Base-by-base conservation (phyloP, 495 filamentous ascomycete genomes). In the Aspergillus taichungensis region DNA sequence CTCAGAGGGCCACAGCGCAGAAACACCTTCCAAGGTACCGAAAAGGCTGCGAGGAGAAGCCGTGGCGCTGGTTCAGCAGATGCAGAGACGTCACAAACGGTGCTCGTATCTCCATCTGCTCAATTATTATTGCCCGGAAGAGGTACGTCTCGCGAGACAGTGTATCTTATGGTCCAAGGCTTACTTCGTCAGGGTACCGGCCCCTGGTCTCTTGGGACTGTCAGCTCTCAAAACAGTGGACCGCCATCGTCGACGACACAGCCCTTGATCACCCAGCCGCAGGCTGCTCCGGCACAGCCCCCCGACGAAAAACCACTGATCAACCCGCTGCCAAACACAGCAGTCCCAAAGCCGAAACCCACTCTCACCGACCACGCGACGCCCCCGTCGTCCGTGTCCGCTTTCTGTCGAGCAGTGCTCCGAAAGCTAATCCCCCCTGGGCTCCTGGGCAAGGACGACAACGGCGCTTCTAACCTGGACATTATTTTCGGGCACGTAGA, bases 321-420 rank as follows among this genome's bases (percentile, higher is more conserved):
- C 30, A 41, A 10, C 10, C 11, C 43, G 8, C 10, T 8, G 12
- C n/a, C 28, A 18, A 13, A 32, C 33, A 29, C 34, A 30, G 14
- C 40, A 28, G 32, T 47, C 27, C 32, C 45, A 34, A 42, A 43
- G 24, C 59, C 46, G 34, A 61, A 64, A 18, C 3, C 49, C 32
- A 65, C 59, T 41, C 69, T 94, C 29, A 78, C 80, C 12, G 83
- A 86, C 31, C 71, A 87, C 49, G 85, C 88, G 3, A 89, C 81
- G 6, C 76, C 87, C 2, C 46, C 68, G 4, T 67, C 84, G 0
- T 72, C 78, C 13, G 80, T 96, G 8, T 95, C 92, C 5, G 85
- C 91, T 3, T 97, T 94, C 56, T 95, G 89, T 56, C 81, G 84
- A 42, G 82, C 88, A 6, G 80, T 85, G 3, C 53, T 96, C 5